Evolutionary conservation across 139 green algal species (phyloP), one percentile per base, ranked within the genome.

Genomic region (Coccomyxa sp.): DNA sequence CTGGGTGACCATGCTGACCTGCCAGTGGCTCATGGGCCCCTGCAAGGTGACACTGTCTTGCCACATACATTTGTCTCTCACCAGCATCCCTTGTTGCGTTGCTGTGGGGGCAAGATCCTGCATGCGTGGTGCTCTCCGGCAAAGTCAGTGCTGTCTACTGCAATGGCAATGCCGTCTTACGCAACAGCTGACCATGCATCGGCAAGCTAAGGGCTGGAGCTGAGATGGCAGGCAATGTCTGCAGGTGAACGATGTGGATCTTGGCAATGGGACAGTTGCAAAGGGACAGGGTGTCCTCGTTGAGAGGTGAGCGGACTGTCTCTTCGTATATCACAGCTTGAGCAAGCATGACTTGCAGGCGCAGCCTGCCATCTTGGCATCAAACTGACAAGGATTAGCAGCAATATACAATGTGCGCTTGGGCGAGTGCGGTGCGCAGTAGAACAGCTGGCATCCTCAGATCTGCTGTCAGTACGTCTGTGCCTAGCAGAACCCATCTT

Each of bases 21-120:
- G 93, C 78, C 90, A 97, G 78, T 98, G 94, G 94, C 85, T 98
- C 6, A 97, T 98, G 94, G 94, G 94, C 2, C 83, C 86, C 0
- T 92, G 86, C 78, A 84, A 88, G 29, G 39, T 77, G 35, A 14
- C 14, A 22, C 50, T 29, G 27, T 2, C 7, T 37, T 36, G n/a
- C n/a, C n/a, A n/a, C n/a, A n/a, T n/a, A n/a, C n/a, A n/a, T n/a
- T n/a, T n/a, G n/a, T n/a, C n/a, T n/a, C n/a, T n/a, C n/a, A n/a
- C n/a, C n/a, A n/a, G n/a, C n/a, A n/a, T n/a, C n/a, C n/a, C n/a
- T n/a, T n/a, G n/a, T n/a, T n/a, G n/a, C n/a, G n/a, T n/a, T n/a
- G n/a, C n/a, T n/a, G n/a, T n/a, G n/a, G n/a, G n/a, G n/a, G n/a
- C n/a, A n/a, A n/a, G n/a, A n/a, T n/a, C n/a, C n/a, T n/a, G n/a